Evolutionary conservation across 129 eudicot genomes (phyloP).

Genomic region (Escallonia herrerae): DNA sequence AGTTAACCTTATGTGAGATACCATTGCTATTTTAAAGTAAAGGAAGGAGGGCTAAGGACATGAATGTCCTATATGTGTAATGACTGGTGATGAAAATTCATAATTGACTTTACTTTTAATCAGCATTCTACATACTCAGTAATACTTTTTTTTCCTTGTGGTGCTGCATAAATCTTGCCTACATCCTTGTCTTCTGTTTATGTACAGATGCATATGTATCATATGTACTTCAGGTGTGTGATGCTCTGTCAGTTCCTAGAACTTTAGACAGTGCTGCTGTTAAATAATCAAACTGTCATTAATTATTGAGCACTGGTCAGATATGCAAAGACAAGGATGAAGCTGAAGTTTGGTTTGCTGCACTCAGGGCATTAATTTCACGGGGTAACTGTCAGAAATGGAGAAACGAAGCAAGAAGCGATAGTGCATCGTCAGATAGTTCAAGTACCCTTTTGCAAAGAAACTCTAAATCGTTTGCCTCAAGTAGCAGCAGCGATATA

Average conservation of each 20-base stretch:
- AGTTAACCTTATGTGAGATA: slow-evolving; percentile 3
- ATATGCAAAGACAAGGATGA: slow-evolving; percentile 73
- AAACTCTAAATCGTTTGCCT: slow-evolving; percentile 25
- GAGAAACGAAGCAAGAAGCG: slow-evolving; percentile 18
- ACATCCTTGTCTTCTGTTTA: neutral
- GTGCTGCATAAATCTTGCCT: neutral
- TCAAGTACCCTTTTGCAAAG: slow-evolving; percentile 34
- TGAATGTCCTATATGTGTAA: neutral
- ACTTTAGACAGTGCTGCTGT: neutral
- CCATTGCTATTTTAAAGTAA: neutral
- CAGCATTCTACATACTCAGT: neutral
- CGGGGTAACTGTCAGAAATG: slow-evolving; percentile 27
- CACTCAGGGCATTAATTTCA: slow-evolving; percentile 43
- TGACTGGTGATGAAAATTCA: neutral
- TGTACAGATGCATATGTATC: neutral
- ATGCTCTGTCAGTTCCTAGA: neutral
- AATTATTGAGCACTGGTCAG: slow-evolving; percentile 28
- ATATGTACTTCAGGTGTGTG: neutral
- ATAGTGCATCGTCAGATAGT: slow-evolving; percentile 26
- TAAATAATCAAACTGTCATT: neutral
- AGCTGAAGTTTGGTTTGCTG: slow-evolving; percentile 68
- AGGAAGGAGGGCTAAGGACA: neutral
- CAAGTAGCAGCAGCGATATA: slow-evolving; percentile 32
- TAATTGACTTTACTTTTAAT: neutral
- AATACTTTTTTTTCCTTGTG: neutral